These are phyloP conservation scores for Monosporozyma servazzii DNA, from an alignment of 805 yeast species.

Conservation along the genomic window DNA sequence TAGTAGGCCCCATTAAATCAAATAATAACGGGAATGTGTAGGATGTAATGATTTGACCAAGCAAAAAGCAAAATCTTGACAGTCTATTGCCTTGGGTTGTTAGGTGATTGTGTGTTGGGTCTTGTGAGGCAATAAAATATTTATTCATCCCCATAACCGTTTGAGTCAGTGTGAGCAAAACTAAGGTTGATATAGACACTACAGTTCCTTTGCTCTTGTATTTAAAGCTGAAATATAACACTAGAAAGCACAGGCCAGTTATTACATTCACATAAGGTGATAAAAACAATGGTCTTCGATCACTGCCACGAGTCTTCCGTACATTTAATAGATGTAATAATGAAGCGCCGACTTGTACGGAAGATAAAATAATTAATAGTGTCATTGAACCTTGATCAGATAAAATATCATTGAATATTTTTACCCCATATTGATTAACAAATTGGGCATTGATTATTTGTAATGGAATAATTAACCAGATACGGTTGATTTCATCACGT, in stretches of 20 bases:
- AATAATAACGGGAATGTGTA: conserved; percentile 3
- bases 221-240: background rate
- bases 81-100: background rate
- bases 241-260: background rate
- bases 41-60: background rate
- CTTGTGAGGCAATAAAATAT: background rate
- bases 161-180: background rate
- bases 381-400: background rate
- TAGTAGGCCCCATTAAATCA: background rate
- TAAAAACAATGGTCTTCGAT: background rate
- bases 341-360: background rate
- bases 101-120: background rate
- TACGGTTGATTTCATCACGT: background rate
- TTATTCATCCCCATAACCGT: background rate
- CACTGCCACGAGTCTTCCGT: background rate
- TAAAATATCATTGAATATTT: background rate
- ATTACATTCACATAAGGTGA: background rate
- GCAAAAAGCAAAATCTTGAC: background rate
- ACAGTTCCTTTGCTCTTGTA: background rate
- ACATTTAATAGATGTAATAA: background rate
- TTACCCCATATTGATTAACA: conserved; percentile 1
- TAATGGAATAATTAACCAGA: background rate
- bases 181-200: background rate
- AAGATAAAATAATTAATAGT: background rate
- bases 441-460: background rate